phyloP scores from a whole-genome alignment of 768 basidiomycete species.

The Cyclocybe aegerita region DNA sequence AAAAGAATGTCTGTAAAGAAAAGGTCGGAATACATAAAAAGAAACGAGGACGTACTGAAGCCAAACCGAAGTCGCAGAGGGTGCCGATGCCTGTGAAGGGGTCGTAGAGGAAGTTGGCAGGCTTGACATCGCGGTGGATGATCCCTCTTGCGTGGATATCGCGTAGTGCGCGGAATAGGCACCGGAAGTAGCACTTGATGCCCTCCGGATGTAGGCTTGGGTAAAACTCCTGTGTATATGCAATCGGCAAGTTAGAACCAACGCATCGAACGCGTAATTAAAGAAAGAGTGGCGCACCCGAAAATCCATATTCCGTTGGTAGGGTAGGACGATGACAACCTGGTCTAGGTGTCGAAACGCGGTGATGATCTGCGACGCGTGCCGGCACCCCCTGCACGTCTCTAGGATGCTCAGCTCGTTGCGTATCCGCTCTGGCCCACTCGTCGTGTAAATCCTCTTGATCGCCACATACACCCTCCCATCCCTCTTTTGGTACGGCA shows the following conservation, averaged over 20 bases:
- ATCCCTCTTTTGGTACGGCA: constrained; percentile 14
- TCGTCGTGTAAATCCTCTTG: constrained; percentile 97
- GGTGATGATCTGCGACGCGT: constrained; percentile 91
- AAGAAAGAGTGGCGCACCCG: constrained; percentile 39
- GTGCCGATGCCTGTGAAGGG: constrained; percentile 80
- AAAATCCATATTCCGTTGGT: constrained; percentile 90
- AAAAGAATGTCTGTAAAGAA: background rate
- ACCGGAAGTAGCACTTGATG: constrained; percentile 85
- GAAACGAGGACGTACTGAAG: constrained; percentile 61
- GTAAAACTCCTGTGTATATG: constrained; percentile 66
- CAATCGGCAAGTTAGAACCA: too few relatives aligned
- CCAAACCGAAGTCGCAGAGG: constrained; percentile 93
- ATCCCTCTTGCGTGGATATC: constrained; percentile 86
- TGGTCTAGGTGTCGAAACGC: constrained; percentile 92
- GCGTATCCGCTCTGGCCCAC: constrained; percentile 85
- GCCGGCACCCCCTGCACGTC: constrained; percentile 78
- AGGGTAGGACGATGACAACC: constrained; percentile 93
- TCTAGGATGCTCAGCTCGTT: constrained; percentile 94
- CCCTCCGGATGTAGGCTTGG: constrained; percentile 68
- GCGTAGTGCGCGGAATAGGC: constrained; percentile 85
- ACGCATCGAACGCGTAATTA: background rate
- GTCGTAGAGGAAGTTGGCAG: constrained; percentile 96
- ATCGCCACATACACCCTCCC: constrained; percentile 83
- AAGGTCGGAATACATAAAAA: background rate
- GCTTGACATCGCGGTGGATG: constrained; percentile 97